phyloP scores from a whole-genome alignment of 1,284 basidiomycete species.

The Rhodofomes roseus region DNA sequence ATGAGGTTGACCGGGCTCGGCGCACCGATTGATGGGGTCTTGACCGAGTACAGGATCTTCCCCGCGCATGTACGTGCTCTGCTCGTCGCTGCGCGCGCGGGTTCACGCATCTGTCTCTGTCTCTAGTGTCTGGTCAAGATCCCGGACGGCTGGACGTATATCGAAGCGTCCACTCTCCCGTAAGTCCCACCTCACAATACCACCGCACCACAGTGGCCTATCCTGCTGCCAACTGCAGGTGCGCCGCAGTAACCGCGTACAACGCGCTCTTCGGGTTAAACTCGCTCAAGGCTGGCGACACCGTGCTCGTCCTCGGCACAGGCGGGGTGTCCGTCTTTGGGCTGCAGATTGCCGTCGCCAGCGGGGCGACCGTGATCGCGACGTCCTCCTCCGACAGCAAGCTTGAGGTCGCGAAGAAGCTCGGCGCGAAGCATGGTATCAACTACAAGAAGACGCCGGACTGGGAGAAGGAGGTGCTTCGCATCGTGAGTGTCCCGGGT shows the following conservation, averaged over 20 bases:
- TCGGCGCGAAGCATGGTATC: slow-evolving; percentile 34
- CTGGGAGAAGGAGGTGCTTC: slow-evolving; percentile 37
- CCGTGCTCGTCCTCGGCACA: slow-evolving; percentile 37
- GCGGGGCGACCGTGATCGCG: slow-evolving; percentile 38
- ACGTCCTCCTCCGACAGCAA: slow-evolving; percentile 44
- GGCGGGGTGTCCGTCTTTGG: slow-evolving; percentile 35
- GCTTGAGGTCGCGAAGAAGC: slow-evolving; percentile 27
- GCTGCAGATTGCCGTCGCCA: slow-evolving; percentile 36
- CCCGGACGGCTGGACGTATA: slow-evolving; percentile 31
- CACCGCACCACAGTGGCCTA: too few species aligned
- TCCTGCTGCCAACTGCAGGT: slow-evolving; percentile 5
- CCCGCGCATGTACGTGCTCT: slow-evolving; percentile 13
- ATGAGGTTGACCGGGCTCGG: slow-evolving; percentile 39
- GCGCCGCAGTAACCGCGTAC: slow-evolving; percentile 37
- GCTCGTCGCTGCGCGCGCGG: neutral
- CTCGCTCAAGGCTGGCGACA: slow-evolving; percentile 26
- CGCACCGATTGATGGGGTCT: slow-evolving; percentile 46
- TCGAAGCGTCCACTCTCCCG: slow-evolving; percentile 28
- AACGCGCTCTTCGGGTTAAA: slow-evolving; percentile 33
- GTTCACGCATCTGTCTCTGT: too few species aligned
- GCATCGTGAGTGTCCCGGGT: slow-evolving; percentile 13
- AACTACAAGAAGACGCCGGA: slow-evolving; percentile 39
- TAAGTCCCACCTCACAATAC: slow-evolving; percentile 3
- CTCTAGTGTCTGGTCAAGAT: slow-evolving; percentile 22
- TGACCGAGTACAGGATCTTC: slow-evolving; percentile 45